Percentiles rank a stretch among this genome's conserved stretches.
Evolutionary conservation across 2,329 filamentous ascomycete species (phyloP).

Genomic region (Cryphonectria nitschkei): DNA sequence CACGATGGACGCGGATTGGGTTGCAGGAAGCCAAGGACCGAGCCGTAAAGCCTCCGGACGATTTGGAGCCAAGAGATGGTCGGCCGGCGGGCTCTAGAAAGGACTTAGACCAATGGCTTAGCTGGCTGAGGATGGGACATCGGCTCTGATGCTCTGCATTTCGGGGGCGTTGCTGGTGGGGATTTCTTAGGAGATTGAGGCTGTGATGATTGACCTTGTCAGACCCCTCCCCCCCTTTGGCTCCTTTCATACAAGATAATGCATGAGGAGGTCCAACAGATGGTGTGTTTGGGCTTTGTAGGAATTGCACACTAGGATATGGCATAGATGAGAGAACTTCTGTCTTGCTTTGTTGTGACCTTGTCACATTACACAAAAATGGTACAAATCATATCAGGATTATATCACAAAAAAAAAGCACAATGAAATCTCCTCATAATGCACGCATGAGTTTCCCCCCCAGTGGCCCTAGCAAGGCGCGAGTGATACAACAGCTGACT

Average conservation of each 20-base stretch:
- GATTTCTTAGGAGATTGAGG: background rate
- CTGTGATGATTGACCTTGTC: background rate
- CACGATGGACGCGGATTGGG: conserved; percentile 1
- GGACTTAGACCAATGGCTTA: background rate
- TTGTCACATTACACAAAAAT: background rate
- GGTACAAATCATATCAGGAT: background rate
- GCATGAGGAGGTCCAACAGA: too few species aligned
- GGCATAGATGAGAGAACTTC: background rate
- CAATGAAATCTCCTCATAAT: background rate
- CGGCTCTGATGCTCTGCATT: background rate
- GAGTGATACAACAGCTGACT: background rate
- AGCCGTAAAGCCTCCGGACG: conserved; percentile 7
- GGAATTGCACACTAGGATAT: background rate
- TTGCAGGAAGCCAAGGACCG: conserved; percentile 12
- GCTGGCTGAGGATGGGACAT: background rate
- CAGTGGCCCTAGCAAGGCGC: background rate
- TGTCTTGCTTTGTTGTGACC: background rate
- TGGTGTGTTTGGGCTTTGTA: background rate
- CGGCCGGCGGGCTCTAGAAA: background rate
- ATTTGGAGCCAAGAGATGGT: background rate
- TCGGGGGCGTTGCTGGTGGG: background rate
- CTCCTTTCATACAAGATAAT: too few species aligned
- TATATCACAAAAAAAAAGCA: background rate
- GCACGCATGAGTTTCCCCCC: background rate
- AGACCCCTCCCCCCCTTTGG: background rate